These are phyloP conservation scores for Baudoinia panamericana DNA, from an alignment of 495 filamentous ascomycete species.

Conservation along the genomic window DNA sequence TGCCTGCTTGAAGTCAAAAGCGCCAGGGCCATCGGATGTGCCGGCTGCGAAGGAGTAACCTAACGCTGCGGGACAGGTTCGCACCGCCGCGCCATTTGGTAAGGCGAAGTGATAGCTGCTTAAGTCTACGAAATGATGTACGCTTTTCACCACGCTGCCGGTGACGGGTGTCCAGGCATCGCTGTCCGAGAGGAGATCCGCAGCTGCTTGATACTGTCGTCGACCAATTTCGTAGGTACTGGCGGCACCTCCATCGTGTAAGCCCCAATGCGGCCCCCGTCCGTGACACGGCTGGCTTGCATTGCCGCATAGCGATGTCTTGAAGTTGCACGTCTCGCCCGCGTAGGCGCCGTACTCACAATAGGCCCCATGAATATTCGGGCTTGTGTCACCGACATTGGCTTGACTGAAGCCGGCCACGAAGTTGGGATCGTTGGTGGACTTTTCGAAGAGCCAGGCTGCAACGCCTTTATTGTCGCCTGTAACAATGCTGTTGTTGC, in stretches of 20 bases:
- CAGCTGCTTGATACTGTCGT: slow-evolving; percentile 28
- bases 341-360: slow-evolving; percentile 30
- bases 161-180: slow-evolving; percentile 21
- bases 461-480: slow-evolving; percentile 97
- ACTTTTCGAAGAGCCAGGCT: slow-evolving; percentile 72
- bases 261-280: slow-evolving; percentile 67
- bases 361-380: slow-evolving; percentile 63
- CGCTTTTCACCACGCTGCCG: slow-evolving; percentile 25
- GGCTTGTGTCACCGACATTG: slow-evolving; percentile 84
- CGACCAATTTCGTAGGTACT: slow-evolving; percentile 33
- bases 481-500: slow-evolving; percentile 83
- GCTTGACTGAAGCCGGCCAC: slow-evolving; percentile 92
- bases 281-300: slow-evolving; percentile 69
- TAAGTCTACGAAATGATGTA: slow-evolving; percentile 39
- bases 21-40: slow-evolving; percentile 84
- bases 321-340: slow-evolving; percentile 28
- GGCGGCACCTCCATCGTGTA: slow-evolving; percentile 31
- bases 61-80: slow-evolving; percentile 80
- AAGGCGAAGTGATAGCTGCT: slow-evolving; percentile 59
- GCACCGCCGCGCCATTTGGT: slow-evolving; percentile 56
- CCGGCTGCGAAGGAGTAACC: slow-evolving; percentile 92
- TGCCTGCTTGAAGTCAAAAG: slow-evolving; percentile 91
- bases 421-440: slow-evolving; percentile 49
- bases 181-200: slow-evolving; percentile 20
- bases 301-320: slow-evolving; percentile 51